Evolutionary conservation across 768 basidiomycete species (phyloP).

Genomic region (Mycena crocata): DNA sequence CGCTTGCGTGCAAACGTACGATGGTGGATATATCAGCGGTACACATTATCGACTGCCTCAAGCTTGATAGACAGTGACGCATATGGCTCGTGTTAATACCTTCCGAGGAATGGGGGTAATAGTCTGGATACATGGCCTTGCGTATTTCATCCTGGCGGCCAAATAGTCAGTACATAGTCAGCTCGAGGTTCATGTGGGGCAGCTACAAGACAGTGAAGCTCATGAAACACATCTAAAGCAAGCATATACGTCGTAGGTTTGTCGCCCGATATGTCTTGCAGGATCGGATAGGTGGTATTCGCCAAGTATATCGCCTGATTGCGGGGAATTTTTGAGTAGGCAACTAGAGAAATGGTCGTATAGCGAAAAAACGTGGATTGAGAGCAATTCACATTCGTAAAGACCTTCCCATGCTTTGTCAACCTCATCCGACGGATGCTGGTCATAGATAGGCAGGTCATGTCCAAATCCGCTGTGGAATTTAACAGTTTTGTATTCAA

Average conservation of each 20-base stretch:
- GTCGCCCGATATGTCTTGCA: conserved; percentile 37
- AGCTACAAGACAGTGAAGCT: conserved; percentile 41
- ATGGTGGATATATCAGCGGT: conserved; percentile 36
- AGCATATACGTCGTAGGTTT: conserved; percentile 37
- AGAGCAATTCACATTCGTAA: conserved; percentile 33
- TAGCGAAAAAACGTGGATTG: background rate
- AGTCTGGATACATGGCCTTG: conserved; percentile 37
- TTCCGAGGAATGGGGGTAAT: conserved; percentile 32
- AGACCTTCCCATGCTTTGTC: conserved; percentile 40
- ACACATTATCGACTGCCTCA: conserved; percentile 41
- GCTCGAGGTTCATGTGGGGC: background rate
- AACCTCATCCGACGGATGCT: conserved; percentile 37
- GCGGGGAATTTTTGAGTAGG: conserved; percentile 38
- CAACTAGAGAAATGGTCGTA: conserved; percentile 27
- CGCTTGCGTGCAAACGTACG: conserved; percentile 14
- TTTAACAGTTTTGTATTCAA: conserved; percentile 36
- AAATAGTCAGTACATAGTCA: background rate
- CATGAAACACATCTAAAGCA: conserved; percentile 38
- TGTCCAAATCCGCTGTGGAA: conserved; percentile 38
- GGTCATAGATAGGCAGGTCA: conserved; percentile 35
- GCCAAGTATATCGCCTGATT: conserved; percentile 35
- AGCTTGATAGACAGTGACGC: conserved; percentile 37
- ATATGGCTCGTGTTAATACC: conserved; percentile 38
- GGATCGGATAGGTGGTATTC: conserved; percentile 40
- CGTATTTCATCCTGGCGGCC: conserved; percentile 35